These are phyloP conservation scores for Nakazawaea ishiwadae DNA, from an alignment of 805 yeast species.

Conservation along the genomic window DNA sequence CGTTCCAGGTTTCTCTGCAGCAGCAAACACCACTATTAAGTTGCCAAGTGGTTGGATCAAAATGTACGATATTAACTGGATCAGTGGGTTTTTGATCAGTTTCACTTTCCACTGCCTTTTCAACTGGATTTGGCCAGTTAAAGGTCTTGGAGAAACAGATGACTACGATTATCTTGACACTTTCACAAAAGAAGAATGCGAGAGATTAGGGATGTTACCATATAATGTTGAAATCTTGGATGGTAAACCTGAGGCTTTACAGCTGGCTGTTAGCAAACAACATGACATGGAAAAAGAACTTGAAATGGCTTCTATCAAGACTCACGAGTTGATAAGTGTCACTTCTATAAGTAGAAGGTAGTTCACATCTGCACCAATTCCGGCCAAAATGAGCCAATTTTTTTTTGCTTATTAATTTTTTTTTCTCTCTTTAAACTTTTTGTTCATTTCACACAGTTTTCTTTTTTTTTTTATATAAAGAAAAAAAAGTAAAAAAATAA, in stretches of 20 bases:
- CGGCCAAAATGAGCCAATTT: too few relatives aligned
- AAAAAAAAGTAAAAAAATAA: too few relatives aligned
- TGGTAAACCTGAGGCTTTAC: neutral
- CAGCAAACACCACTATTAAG: conserved; percentile 17
- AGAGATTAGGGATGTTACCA: conserved; percentile 25
- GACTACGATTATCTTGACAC: conserved; percentile 25
- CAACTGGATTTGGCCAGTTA: conserved; percentile 31
- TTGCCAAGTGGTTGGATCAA: conserved; percentile 25
- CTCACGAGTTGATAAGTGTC: too few relatives aligned
- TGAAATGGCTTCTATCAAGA: too few relatives aligned
- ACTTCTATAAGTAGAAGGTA: too few relatives aligned
- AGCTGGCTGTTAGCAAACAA: too few relatives aligned
- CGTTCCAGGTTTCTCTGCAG: conserved; percentile 41
- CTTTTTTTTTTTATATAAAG: too few relatives aligned
- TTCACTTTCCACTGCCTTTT: conserved; percentile 33
- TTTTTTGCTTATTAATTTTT: too few relatives aligned
- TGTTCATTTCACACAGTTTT: too few relatives aligned
- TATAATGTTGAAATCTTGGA: neutral
- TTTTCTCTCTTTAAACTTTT: too few relatives aligned
- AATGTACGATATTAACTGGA: conserved; percentile 60
- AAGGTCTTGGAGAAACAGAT: conserved; percentile 31
- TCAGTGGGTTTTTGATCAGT: conserved; percentile 57
- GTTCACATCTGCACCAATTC: too few relatives aligned
- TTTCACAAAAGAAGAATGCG: conserved; percentile 27
- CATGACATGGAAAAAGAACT: too few relatives aligned